Evolutionary conservation across 768 basidiomycete genomes (phyloP).

Genomic region (Agaricus subrufescens): DNA sequence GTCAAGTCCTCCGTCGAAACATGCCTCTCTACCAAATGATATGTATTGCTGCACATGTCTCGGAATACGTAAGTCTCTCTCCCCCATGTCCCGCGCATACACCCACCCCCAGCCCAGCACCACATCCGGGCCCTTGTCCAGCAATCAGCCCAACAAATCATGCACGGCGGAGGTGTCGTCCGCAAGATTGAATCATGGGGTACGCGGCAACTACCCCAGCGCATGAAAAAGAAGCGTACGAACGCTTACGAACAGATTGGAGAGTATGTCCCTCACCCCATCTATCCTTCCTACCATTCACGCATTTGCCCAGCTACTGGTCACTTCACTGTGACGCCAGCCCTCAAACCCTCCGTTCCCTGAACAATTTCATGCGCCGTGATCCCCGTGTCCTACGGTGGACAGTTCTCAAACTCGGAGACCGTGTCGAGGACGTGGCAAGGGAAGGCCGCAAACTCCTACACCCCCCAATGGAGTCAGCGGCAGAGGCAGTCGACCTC

Average conservation of each 20-base stretch:
- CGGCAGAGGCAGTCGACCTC: constrained; percentile 22
- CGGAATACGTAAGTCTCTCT: constrained; percentile 56
- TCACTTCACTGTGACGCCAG: constrained; percentile 87
- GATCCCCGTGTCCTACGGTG: constrained; percentile 84
- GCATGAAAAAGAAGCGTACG: constrained; percentile 61
- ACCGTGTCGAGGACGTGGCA: constrained; percentile 67
- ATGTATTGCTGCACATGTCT: constrained; percentile 75
- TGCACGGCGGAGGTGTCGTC: constrained; percentile 77
- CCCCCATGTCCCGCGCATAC: neutral
- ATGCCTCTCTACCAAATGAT: constrained; percentile 88
- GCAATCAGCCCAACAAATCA: constrained; percentile 64
- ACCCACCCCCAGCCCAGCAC: constrained; percentile 37
- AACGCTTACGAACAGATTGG: constrained; percentile 44
- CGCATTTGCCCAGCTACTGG: constrained; percentile 63
- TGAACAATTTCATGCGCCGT: constrained; percentile 65
- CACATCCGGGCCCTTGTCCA: constrained; percentile 73
- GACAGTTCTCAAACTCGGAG: constrained; percentile 75
- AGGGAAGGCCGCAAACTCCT: constrained; percentile 40
- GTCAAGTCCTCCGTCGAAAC: constrained; percentile 25
- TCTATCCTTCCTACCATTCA: neutral
- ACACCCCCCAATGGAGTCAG: constrained; percentile 2
- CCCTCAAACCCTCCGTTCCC: constrained; percentile 57
- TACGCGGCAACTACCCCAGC: constrained; percentile 64
- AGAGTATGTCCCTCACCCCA: constrained; percentile 56
- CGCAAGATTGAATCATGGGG: constrained; percentile 77